phyloP scores from a whole-genome alignment of 257 asterid species.

The Parsonsia alboflavescens region DNA sequence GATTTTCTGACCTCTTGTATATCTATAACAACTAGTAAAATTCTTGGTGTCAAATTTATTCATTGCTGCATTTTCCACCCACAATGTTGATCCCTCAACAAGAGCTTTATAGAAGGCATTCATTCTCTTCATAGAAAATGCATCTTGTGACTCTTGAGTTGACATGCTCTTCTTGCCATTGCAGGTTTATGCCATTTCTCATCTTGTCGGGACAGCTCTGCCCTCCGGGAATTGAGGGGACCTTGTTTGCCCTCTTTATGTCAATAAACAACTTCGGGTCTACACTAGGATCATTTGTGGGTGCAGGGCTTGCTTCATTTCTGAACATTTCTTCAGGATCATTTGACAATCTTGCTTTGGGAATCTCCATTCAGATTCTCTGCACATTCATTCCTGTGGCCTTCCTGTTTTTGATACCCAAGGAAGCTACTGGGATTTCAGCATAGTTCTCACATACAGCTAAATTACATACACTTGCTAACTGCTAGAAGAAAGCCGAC shows the following conservation, averaged over 20 bases:
- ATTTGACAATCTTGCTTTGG: conserved; percentile 61
- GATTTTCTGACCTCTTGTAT: neutral
- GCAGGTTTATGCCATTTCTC: conserved; percentile 96
- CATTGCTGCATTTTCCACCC: too few species aligned
- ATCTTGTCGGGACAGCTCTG: conserved; percentile 94
- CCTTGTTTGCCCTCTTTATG: conserved; percentile 88
- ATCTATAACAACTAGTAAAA: neutral
- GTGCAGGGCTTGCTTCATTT: conserved; percentile 75
- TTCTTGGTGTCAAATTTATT: neutral
- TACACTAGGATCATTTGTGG: conserved; percentile 70
- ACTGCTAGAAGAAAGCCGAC: neutral
- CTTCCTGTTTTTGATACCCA: conserved; percentile 76
- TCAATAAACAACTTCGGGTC: conserved; percentile 86
- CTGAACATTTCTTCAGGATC: conserved; percentile 84
- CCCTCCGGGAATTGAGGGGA: conserved; percentile 96
- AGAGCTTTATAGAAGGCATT: neutral
- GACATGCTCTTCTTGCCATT: neutral
- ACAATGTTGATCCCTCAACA: neutral
- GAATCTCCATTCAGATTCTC: conserved; percentile 54
- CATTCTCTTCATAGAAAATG: neutral
- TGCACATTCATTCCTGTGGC: conserved; percentile 60
- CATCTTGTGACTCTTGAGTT: neutral
- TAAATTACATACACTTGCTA: neutral
- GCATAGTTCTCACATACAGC: conserved; percentile 39
- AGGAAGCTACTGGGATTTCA: conserved; percentile 79